Evolutionary conservation across 495 filamentous ascomycete species (phyloP).

Genomic region (Evernia prunastri): DNA sequence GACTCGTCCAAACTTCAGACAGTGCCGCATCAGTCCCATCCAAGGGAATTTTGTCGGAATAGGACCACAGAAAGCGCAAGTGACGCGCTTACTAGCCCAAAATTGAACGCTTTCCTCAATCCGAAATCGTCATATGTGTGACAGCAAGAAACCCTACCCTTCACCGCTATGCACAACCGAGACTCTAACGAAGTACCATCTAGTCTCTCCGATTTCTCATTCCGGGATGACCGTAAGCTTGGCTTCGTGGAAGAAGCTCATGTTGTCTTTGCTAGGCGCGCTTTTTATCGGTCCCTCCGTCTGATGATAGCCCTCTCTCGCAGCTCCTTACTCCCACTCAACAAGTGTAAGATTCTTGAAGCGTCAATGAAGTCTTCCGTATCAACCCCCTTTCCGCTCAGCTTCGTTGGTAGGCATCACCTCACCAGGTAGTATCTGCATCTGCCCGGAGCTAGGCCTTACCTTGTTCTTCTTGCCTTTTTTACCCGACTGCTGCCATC

Average conservation of each 20-base stretch:
- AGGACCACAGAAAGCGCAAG: not conserved
- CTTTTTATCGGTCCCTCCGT: not conserved
- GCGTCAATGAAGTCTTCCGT: not conserved
- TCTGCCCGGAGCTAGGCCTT: slow-evolving; percentile 31
- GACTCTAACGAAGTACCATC: not conserved
- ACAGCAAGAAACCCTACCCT: not conserved
- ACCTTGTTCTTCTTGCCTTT: slow-evolving; percentile 39
- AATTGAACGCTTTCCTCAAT: not conserved
- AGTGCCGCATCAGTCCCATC: not conserved
- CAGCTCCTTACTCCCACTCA: not conserved
- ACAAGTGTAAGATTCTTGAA: not conserved
- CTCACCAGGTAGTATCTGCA: slow-evolving; percentile 33
- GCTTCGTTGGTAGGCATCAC: slow-evolving; percentile 44
- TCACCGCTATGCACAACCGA: not conserved
- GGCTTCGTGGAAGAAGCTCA: slow-evolving; percentile 5
- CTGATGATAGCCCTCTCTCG: not conserved
- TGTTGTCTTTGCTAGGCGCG: not conserved
- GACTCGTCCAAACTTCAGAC: not conserved
- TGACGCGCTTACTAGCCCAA: not conserved
- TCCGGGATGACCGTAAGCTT: not conserved
- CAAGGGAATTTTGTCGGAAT: not conserved
- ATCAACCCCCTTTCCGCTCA: slow-evolving; percentile 45
- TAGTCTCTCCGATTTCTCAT: not conserved
- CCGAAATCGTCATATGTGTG: not conserved
- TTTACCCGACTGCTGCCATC: slow-evolving; percentile 45